phyloP scores from a whole-genome alignment of 2,329 filamentous ascomycete species.

The Keithomyces neogunnii region DNA sequence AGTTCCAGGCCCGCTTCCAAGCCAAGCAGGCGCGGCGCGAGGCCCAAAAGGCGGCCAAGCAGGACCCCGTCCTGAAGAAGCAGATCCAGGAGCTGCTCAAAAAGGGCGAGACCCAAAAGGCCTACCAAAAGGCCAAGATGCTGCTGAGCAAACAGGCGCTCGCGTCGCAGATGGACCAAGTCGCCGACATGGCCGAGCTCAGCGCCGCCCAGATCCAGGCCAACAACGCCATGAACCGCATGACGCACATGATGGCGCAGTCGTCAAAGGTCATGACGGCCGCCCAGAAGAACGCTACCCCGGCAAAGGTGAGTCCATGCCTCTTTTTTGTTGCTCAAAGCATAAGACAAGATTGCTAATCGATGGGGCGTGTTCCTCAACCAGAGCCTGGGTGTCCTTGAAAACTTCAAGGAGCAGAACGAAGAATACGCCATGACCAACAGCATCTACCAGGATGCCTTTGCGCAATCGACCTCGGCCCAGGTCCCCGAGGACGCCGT shows the following conservation, averaged over 20 bases:
- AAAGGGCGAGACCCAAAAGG: conserved; percentile 55
- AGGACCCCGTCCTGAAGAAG: conserved; percentile 52
- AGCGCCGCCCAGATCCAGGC: conserved; percentile 54
- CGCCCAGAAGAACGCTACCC: conserved; percentile 50
- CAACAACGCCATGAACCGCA: conserved; percentile 57
- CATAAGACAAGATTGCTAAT: neutral
- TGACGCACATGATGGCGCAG: conserved; percentile 56
- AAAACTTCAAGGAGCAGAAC: conserved; percentile 54
- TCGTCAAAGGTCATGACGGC: conserved; percentile 49
- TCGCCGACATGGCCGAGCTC: conserved; percentile 56
- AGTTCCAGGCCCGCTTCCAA: conserved; percentile 56
- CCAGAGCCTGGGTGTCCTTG: conserved; percentile 49
- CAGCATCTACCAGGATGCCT: conserved; percentile 79
- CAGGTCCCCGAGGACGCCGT: conserved; percentile 75
- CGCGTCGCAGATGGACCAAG: conserved; percentile 55
- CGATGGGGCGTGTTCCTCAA: neutral
- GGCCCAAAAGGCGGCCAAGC: conserved; percentile 51
- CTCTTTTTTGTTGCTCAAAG: neutral
- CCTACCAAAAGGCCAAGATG: conserved; percentile 55
- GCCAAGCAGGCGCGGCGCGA: conserved; percentile 54
- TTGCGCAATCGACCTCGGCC: conserved; percentile 65
- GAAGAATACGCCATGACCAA: conserved; percentile 57
- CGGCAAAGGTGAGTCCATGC: conserved; percentile 36
- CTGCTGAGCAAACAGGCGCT: conserved; percentile 53
- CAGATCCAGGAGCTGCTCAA: conserved; percentile 56